Percentiles rank a stretch among this genome's conserved stretches.
Conservation (phyloP, 768 basidiomycete genomes). For the Tulasnella sp. region DNA sequence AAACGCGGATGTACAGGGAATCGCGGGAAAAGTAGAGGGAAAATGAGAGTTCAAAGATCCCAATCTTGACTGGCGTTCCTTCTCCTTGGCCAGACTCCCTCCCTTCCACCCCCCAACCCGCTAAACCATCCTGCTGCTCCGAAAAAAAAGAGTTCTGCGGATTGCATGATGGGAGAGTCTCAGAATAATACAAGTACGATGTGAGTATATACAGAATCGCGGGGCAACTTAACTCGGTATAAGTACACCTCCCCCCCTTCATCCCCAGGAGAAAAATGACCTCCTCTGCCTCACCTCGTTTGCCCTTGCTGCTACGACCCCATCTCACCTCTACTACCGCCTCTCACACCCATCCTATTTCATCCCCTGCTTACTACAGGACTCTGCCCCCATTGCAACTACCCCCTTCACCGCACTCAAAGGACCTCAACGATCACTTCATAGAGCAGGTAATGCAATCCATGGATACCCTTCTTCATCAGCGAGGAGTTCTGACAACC, state of each 20-base stretch:
- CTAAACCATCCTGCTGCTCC: not conserved
- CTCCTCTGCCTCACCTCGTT: not conserved
- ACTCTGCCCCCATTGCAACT: slow-evolving; percentile 5
- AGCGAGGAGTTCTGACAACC: slow-evolving; percentile 5
- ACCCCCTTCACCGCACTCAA: slow-evolving; percentile 1
- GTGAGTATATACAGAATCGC: slow-evolving; percentile 1
- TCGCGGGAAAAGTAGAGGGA: not conserved
- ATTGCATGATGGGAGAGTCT: not conserved
- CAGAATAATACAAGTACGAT: slow-evolving; percentile 1
- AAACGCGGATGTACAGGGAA: not conserved
- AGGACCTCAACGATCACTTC: not conserved
- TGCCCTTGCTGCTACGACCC: slow-evolving; percentile 1
- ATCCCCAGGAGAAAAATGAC: slow-evolving; percentile 1
- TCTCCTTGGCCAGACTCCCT: not conserved
- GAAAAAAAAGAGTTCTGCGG: not conserved
- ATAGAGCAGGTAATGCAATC: not conserved
- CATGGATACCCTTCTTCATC: not conserved
- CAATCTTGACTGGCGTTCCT: not conserved
- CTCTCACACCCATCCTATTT: slow-evolving; percentile 1
- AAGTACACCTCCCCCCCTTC: slow-evolving; percentile 1
- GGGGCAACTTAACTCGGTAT: slow-evolving; percentile 4
- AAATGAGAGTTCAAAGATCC: slow-evolving; percentile 1
- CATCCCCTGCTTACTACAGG: slow-evolving; percentile 3
- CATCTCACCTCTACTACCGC: slow-evolving; percentile 17
- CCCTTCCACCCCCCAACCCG: not conserved